Percentiles rank a stretch among this genome's conserved stretches.
Evolutionary conservation across 768 basidiomycete species (phyloP).

Genomic region (Rhodotorula babjevae): DNA sequence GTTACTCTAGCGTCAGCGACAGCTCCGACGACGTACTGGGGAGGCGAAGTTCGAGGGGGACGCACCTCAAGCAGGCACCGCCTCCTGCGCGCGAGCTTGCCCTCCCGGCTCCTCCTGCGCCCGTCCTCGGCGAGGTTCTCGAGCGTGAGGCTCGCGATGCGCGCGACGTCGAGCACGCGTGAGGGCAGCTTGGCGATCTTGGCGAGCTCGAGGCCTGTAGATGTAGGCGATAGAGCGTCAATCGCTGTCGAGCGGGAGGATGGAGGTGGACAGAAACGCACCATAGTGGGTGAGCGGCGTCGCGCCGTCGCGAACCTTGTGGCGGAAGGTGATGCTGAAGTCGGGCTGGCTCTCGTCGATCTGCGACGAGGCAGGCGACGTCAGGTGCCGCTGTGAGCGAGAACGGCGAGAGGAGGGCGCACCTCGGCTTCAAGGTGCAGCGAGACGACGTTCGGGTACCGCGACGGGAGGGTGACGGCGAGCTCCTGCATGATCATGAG

Average conservation of each 20-base stretch:
- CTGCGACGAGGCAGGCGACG: conserved; percentile 14
- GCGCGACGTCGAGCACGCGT: conserved; percentile 55
- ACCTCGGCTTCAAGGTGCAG: conserved; percentile 38
- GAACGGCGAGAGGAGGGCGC: background rate
- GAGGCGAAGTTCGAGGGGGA: no score
- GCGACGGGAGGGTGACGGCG: conserved; percentile 61
- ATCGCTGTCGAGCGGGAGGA: background rate
- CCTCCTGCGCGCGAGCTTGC: conserved; percentile 13
- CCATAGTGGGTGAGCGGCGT: conserved; percentile 45
- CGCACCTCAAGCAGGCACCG: conserved; percentile 16
- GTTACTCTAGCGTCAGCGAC: no score
- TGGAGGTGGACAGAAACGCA: conserved; percentile 6
- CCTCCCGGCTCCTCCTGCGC: background rate
- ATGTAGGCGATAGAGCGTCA: background rate
- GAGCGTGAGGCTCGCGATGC: conserved; percentile 16
- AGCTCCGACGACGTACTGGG: no score
- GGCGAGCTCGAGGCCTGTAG: conserved; percentile 80
- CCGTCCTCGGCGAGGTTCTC: conserved; percentile 16
- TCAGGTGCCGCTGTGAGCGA: background rate
- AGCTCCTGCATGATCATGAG: conserved; percentile 55
- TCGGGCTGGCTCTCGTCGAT: conserved; percentile 34
- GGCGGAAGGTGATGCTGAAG: conserved; percentile 45
- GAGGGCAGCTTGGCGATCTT: conserved; percentile 76
- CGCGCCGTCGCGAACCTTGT: conserved; percentile 46
- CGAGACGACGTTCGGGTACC: conserved; percentile 73